A percentile compares a stretch with the other conserved stretches of the same genome.
phyloP scores from a whole-genome alignment of 176 grass and related monocot genomes.

The Puccinellia tenuiflora region DNA sequence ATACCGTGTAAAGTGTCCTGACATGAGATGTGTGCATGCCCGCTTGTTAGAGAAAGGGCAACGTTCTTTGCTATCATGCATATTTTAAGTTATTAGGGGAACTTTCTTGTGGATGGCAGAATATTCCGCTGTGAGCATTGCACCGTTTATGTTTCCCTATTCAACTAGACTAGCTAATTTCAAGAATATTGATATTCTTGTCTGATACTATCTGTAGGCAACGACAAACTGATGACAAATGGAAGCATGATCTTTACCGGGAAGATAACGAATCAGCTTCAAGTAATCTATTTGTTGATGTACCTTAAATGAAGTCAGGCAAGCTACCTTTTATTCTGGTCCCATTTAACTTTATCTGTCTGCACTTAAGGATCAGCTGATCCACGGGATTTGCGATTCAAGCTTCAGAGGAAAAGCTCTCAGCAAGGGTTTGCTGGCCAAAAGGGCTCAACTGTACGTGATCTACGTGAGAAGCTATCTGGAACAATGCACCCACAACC shows the following conservation, averaged over 20 bases:
- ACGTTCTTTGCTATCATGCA: neutral
- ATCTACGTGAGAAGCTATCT: conserved; percentile 88
- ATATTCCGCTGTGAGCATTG: neutral
- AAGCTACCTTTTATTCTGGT: neutral
- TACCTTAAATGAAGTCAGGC: neutral
- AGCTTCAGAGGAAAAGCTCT: conserved; percentile 68
- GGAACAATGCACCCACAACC: conserved; percentile 61
- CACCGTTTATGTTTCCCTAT: neutral
- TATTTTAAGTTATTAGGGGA: neutral
- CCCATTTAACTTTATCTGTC: conserved; percentile 22
- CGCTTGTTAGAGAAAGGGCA: neutral
- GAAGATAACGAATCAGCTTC: conserved; percentile 48
- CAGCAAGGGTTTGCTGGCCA: conserved; percentile 34
- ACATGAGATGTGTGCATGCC: neutral
- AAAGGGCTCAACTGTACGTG: conserved; percentile 39
- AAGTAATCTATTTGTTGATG: conserved; percentile 42
- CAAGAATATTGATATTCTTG: conserved; percentile 16
- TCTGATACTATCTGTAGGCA: conserved; percentile 43
- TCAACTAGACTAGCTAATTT: conserved; percentile 5
- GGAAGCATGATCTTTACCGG: conserved; percentile 96
- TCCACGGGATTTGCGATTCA: conserved; percentile 80
- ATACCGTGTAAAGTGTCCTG: neutral
- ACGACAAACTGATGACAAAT: conserved; percentile 86
- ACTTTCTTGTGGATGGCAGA: neutral
- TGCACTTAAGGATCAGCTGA: conserved; percentile 61